Base-by-base conservation (phyloP, 768 basidiomycete genomes). In the Botryobasidium botryosum region DNA sequence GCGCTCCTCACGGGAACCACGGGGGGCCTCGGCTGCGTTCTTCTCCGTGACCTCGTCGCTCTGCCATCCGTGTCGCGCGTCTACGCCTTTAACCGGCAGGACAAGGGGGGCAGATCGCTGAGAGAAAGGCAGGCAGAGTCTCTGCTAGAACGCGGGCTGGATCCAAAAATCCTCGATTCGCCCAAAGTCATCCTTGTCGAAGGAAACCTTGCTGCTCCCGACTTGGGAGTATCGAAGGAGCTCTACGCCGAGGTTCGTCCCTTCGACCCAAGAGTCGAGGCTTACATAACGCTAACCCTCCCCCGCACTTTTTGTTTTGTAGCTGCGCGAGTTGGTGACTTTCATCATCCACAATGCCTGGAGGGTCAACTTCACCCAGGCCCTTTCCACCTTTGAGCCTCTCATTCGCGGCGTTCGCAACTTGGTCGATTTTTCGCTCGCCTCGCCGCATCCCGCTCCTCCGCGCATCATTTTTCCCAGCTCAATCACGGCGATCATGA, bases 281-380 rank as follows among this genome's bases (percentile, higher is more conserved):
- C 17, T 8, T 33, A 17, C 8, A 33, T 33, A 33, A 8, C 8
- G 31, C 31, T 33, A 17, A 33, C 17, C n/a, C n/a, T n/a, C n/a
- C n/a, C n/a, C n/a, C n/a, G n/a, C n/a, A n/a, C 31, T 33, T 17
- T 33, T 33, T 8, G 17, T 17, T 17, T 17, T 8, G 17, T 10
- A 44, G 44, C 40, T 45, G 8, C 36, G 37, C 27, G 35, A 20
- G 5, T 21, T 10, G 5, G 27, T 27, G 13, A 45, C 44, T 6
- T 18, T 21, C 17, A 41, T 41, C 36, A 45, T 45, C 15, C 44
- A 41, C 36, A 45, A 45, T 29, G 49, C 49, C 15, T 50, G 49
- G 49, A 27, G 32, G 17, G 24, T 50, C 24, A 23, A 50, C 27
- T 50, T 50, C 49, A 50, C 50, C 32, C 13, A 50, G 17, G 29